Conservation (phyloP, 2,329 filamentous ascomycete species). For the Cercospora janseana region DNA sequence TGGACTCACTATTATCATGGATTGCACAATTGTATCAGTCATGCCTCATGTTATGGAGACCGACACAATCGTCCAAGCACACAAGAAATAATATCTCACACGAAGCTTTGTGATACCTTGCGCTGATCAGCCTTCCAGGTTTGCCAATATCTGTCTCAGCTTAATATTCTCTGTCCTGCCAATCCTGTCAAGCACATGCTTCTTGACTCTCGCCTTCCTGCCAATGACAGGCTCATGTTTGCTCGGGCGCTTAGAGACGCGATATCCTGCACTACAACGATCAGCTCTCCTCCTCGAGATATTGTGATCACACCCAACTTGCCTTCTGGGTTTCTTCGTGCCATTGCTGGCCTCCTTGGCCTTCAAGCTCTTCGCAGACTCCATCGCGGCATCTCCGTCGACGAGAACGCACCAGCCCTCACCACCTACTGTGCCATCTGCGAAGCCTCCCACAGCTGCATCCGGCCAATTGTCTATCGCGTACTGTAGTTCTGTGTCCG, state of each 20-base stretch:
- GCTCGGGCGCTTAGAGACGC: conserved; percentile 14
- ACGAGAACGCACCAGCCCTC: conserved; percentile 89
- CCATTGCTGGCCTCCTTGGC: conserved; percentile 9
- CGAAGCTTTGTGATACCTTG: too few species aligned
- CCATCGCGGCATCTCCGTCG: conserved; percentile 68
- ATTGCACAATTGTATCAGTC: too few species aligned
- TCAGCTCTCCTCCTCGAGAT: neutral
- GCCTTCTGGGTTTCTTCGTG: conserved; percentile 3
- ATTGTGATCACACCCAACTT: conserved; percentile 1
- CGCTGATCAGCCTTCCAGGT: conserved; percentile 2
- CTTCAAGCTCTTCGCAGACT: conserved; percentile 40
- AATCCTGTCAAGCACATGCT: conserved; percentile 12
- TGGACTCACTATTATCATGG: too few species aligned
- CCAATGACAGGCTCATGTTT: conserved; percentile 11
- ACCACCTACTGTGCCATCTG: conserved; percentile 62
- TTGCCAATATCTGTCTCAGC: conserved; percentile 10
- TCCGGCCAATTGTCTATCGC: conserved; percentile 65
- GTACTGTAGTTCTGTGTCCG: conserved; percentile 70
- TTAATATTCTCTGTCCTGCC: conserved; percentile 13
- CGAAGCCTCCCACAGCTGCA: conserved; percentile 65
- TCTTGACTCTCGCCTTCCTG: conserved; percentile 15
- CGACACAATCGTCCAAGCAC: too few species aligned
- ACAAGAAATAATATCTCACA: too few species aligned
- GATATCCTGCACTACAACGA: conserved; percentile 16
- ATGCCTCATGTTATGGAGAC: too few species aligned